Base-by-base conservation (phyloP, 257 asterid species). In the Echium plantagineum region DNA sequence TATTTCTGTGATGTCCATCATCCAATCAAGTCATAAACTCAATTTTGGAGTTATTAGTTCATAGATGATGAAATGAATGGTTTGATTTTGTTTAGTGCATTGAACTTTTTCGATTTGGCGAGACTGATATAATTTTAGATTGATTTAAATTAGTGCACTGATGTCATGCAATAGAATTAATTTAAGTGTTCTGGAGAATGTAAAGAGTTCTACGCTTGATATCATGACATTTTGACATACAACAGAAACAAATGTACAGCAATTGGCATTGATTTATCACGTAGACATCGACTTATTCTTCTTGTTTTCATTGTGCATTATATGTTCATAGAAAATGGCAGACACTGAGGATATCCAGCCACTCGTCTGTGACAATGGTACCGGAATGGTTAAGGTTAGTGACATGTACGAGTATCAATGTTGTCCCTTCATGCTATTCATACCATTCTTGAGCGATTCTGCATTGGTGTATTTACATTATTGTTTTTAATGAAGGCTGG, bases 401-500 rank as follows among this genome's bases (percentile, higher is more conserved):
- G 10, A 12, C 13, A 13, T 42, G 13, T 42, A 10, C 5, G 49
- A 42, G 49, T 42, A 42, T 4, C 49, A 42, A 2, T 42, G 47
- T 12, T 42, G 49, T 42, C 4, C 17, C 49, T 42, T 12, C n/a
- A 42, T 42, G 49, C 4, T 12, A 42, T 42, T 10, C 49, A 13
- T 3, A 3, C 16, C 13, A 2, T 42, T 42, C 3, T 4, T 42
- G 49, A 10, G 5, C 17, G 5, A 42, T 12, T 42, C 13, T 42
- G 49, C 1, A 12, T 10, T 15, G 17, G 49, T 42, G 49, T 13
- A 42, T 42, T 42, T 42, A 42, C 49, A 7, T 10, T 35, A 7
- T 42, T 42, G 2, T 42, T 42, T 42, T 12, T 10, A 3, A 1
- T 58, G 7, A 46, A 74, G 82, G 82, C 82, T 64, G 82, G 82